Conservation (phyloP, 164 flowering plant species). For the Macadamia integrifolia region DNA sequence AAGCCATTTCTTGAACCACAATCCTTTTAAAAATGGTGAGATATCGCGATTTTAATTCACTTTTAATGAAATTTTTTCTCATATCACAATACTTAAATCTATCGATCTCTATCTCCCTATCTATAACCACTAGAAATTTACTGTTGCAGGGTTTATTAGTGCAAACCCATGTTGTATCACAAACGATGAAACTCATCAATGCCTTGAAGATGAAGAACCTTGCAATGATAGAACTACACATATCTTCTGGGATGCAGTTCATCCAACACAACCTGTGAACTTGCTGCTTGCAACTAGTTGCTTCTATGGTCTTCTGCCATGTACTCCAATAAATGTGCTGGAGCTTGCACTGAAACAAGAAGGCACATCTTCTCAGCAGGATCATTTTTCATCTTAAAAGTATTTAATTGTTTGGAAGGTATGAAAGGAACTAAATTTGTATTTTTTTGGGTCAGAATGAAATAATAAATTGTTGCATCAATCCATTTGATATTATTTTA, state of each 20-base stretch:
- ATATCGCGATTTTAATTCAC: neutral
- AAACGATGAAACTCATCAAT: conserved; percentile 27
- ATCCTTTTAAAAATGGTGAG: conserved; percentile 43
- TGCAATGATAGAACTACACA: conserved; percentile 21
- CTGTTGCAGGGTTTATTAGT: conserved; percentile 31
- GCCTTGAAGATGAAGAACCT: conserved; percentile 31
- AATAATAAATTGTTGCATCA: too few relatives aligned
- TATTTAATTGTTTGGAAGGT: too few relatives aligned
- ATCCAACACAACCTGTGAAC: conserved; percentile 17
- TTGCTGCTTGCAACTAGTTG: neutral
- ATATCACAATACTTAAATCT: neutral
- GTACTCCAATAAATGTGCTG: neutral
- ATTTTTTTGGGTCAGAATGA: too few relatives aligned
- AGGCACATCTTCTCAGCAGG: neutral
- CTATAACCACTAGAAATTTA: neutral
- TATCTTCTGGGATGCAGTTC: conserved; percentile 49
- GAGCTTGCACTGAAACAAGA: neutral
- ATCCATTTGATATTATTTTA: too few relatives aligned
- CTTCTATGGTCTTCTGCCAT: neutral
- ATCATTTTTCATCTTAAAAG: neutral
- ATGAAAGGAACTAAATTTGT: too few relatives aligned
- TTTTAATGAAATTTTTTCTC: neutral
- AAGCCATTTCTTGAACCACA: conserved; percentile 23
- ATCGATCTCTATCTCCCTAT: neutral
- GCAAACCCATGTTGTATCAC: conserved; percentile 44